phyloP scores from a whole-genome alignment of 1,284 basidiomycete genomes.

The Irpex sp. region DNA sequence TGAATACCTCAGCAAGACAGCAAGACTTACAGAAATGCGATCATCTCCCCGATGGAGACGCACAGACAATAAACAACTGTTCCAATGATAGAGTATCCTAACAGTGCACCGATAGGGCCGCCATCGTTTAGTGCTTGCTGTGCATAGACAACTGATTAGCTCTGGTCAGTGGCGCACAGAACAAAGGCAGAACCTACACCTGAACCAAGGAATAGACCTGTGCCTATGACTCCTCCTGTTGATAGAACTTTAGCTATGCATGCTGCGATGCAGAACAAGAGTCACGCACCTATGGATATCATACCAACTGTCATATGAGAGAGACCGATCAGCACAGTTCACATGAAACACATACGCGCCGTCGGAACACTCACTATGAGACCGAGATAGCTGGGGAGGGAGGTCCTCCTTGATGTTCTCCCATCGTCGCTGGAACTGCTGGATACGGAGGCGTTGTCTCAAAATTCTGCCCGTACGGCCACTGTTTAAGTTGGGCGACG shows the following conservation, averaged over 20 bases:
- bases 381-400: constrained; percentile 26
- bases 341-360: not conserved
- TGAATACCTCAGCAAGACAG: not conserved
- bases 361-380: constrained; percentile 21
- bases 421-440: constrained; percentile 25
- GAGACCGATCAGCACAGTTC: too few species aligned
- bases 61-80: constrained; percentile 37
- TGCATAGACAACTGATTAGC: constrained; percentile 31
- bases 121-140: constrained; percentile 56
- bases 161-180: constrained; percentile 18
- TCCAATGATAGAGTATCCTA: constrained; percentile 60
- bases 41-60: constrained; percentile 30
- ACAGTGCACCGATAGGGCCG: constrained; percentile 57
- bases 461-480: not conserved
- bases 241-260: constrained; percentile 7
- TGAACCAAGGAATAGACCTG: constrained; percentile 42
- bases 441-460: constrained; percentile 17
- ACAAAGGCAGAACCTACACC: constrained; percentile 17
- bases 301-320: constrained; percentile 22
- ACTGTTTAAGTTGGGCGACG: not conserved
- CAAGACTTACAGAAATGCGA: constrained; percentile 23
- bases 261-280: not conserved
- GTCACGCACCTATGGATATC: constrained; percentile 26
- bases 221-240: constrained; percentile 45
- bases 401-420: constrained; percentile 26